phyloP scores from a whole-genome alignment of 495 filamentous ascomycete species.

The Penicillium parvum region DNA sequence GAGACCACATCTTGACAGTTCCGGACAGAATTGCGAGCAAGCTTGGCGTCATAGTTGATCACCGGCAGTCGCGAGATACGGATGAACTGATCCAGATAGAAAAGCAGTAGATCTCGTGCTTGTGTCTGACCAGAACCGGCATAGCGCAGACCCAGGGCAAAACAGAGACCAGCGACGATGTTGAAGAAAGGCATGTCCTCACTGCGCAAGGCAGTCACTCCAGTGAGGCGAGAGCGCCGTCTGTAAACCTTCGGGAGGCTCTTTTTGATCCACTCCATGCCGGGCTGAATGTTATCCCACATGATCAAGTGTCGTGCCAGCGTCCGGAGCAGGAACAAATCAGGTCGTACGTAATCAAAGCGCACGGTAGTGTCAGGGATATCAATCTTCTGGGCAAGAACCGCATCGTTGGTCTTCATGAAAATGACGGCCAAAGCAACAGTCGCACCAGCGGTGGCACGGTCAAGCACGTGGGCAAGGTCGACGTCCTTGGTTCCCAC shows the following conservation, averaged over 20 bases:
- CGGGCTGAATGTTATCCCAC: slow-evolving; percentile 77
- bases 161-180: slow-evolving; percentile 83
- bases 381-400: slow-evolving; percentile 88
- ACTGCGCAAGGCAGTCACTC: slow-evolving; percentile 57
- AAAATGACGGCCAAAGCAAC: slow-evolving; percentile 91
- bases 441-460: slow-evolving; percentile 84
- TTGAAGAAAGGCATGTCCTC: slow-evolving; percentile 89
- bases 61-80: slow-evolving; percentile 66
- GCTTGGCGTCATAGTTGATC: slow-evolving; percentile 71
- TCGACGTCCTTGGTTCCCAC: slow-evolving; percentile 83
- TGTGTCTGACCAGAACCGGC: slow-evolving; percentile 71
- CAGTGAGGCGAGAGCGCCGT: slow-evolving; percentile 47
- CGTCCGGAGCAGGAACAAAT: slow-evolving; percentile 86
- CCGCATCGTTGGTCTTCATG: slow-evolving; percentile 91
- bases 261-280: slow-evolving; percentile 64
- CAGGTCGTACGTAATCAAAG: slow-evolving; percentile 92
- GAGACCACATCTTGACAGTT: slow-evolving; percentile 87
- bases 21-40: slow-evolving; percentile 73
- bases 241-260: slow-evolving; percentile 69
- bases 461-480: slow-evolving; percentile 85
- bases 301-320: slow-evolving; percentile 89
- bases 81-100: slow-evolving; percentile 84
- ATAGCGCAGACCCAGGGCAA: slow-evolving; percentile 76
- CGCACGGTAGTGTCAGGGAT: slow-evolving; percentile 83
- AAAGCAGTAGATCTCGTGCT: slow-evolving; percentile 75